Base-by-base conservation (phyloP, 345 rosid genomes). In the Dipteronia dyeriana region DNA sequence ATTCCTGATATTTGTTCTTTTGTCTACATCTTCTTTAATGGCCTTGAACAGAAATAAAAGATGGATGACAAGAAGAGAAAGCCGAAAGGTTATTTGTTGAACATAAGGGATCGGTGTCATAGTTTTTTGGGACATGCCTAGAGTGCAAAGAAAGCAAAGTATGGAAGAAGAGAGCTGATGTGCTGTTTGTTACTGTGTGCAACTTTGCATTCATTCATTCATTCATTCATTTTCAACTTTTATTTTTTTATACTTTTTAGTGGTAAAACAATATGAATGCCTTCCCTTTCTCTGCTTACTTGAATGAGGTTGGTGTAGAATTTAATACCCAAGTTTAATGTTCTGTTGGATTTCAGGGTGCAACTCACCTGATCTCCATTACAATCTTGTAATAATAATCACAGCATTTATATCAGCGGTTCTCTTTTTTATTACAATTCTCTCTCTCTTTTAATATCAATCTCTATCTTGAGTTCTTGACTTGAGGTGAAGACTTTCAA, bases 61-160 rank as follows among this genome's bases (percentile, higher is more conserved):
- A 79, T 79, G 38, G 75, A 13, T 56, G 20, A 56, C 23, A 56
- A 59, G 67, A 69, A 75, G 79, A 26, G 70, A 61, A 23, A 75
- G 75, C 69, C 38, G 70, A 61, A 23, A 75, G 73, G 66, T 83
- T 83, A 75, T 75, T 74, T 69, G 72, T 69, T 80, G 66, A 76
- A 80, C 73, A 71, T 59, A 81, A 77, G 85, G 73, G 71, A 54
- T 53, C 76, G 39, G 73, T 78, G 56, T 14, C 72, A 19, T 61
- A 65, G 79, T n/a, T 53, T 75, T 66, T 62, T 69, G 81, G 76
- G 76, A 72, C 86, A 86, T 88, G 83, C 91, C 82, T 72, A 65
- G 95, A 88, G 92, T 91, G 87, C 78, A 75, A 75, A 66, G 41
- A 79, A 91, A 88, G 92, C 87, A 88, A 91, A 85, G 92, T 76